Evolutionary conservation across 495 filamentous ascomycete genomes (phyloP).

Genomic region (Pseudevernia furfuracea): DNA sequence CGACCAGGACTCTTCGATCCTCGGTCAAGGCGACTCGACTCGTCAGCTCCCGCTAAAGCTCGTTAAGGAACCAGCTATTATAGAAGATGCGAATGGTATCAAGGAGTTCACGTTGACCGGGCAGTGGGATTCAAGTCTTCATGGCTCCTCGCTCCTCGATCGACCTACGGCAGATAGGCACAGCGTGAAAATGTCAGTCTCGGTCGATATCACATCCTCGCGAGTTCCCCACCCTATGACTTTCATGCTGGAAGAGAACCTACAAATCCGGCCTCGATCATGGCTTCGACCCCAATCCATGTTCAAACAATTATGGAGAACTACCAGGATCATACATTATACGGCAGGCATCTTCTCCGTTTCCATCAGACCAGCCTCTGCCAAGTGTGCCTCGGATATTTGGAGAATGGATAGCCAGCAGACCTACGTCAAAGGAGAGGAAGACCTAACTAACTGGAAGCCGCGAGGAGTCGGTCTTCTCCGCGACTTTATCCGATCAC

Average conservation of each 20-base stretch:
- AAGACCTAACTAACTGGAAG: constrained; percentile 72
- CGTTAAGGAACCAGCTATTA: constrained; percentile 63
- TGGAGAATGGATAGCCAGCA: constrained; percentile 96
- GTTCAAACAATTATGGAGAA: constrained; percentile 81
- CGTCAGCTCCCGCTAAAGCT: constrained; percentile 72
- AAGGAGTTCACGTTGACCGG: constrained; percentile 76
- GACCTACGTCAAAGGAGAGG: constrained; percentile 92
- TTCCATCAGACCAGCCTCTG: constrained; percentile 74
- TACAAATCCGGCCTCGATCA: constrained; percentile 76
- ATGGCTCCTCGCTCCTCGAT: constrained; percentile 82
- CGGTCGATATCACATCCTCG: constrained; percentile 72
- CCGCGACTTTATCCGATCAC: constrained; percentile 69
- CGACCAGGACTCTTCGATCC: constrained; percentile 75
- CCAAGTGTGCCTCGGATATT: constrained; percentile 83
- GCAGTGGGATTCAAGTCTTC: constrained; percentile 95
- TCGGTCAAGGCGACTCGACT: constrained; percentile 62
- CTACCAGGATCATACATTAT: constrained; percentile 76
- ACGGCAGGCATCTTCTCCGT: constrained; percentile 78
- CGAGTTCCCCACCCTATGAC: constrained; percentile 74
- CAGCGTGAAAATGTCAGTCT: constrained; percentile 76
- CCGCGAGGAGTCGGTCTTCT: constrained; percentile 85
- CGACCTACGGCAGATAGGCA: constrained; percentile 85
- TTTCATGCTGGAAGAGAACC: constrained; percentile 69
- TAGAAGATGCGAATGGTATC: constrained; percentile 81
- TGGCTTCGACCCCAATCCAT: constrained; percentile 78